Evolutionary conservation across 805 yeast species (phyloP).

Genomic region (Wickerhamiella slavikovae): DNA sequence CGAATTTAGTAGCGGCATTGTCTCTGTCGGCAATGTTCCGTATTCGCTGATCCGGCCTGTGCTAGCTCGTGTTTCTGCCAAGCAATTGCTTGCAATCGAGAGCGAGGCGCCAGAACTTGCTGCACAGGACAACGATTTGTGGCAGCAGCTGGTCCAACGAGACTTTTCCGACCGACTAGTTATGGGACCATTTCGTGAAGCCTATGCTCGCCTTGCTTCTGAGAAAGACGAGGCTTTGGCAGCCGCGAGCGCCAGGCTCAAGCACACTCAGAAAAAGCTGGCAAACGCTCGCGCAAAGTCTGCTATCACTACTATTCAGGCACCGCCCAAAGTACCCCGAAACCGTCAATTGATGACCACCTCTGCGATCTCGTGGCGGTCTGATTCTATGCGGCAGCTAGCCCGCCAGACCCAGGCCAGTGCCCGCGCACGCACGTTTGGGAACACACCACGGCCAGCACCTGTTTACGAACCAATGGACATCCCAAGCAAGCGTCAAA

Average conservation of each 20-base stretch:
- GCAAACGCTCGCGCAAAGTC: slow-evolving; percentile 12
- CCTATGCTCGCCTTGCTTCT: slow-evolving; percentile 13
- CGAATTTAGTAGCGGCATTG: slow-evolving; percentile 8
- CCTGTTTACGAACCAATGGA: too few relatives aligned
- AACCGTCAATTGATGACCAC: background rate
- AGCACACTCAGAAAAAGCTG: slow-evolving; percentile 13
- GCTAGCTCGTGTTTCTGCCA: slow-evolving; percentile 14
- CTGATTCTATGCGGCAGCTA: background rate
- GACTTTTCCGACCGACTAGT: slow-evolving; percentile 18
- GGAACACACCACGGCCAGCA: too few relatives aligned
- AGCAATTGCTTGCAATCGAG: slow-evolving; percentile 18
- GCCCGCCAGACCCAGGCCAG: background rate
- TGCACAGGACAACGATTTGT: slow-evolving; percentile 15
- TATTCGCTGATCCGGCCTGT: slow-evolving; percentile 20
- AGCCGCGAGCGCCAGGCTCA: slow-evolving; percentile 22
- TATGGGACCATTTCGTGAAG: slow-evolving; percentile 9
- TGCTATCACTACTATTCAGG: slow-evolving; percentile 9
- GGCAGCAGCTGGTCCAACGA: slow-evolving; percentile 15
- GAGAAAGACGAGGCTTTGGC: slow-evolving; percentile 26
- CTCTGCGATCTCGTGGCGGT: background rate
- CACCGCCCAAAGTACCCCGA: too few relatives aligned
- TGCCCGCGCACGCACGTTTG: too few relatives aligned
- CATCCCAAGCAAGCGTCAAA: too few relatives aligned
- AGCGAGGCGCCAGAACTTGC: slow-evolving; percentile 14
- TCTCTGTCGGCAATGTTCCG: slow-evolving; percentile 21